A percentile compares a stretch with the other conserved stretches of the same genome.
These are phyloP conservation scores for Anthracocystis walkeri DNA, from an alignment of 1,284 basidiomycete genomes.

Conservation along the genomic window DNA sequence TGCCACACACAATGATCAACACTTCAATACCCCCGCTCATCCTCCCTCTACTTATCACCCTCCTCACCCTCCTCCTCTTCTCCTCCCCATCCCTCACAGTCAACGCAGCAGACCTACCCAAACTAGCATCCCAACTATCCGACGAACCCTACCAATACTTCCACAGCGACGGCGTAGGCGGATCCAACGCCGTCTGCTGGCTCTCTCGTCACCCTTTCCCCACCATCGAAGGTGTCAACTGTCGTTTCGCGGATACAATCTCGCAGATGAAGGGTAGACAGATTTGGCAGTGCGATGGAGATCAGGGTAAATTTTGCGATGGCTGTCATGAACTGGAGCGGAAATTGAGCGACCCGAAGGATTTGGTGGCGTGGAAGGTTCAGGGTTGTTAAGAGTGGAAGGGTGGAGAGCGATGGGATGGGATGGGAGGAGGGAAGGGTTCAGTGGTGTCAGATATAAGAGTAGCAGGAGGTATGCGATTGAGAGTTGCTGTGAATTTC, in stretches of 20 bases:
- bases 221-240: conserved; percentile 22
- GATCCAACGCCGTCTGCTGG: conserved; percentile 39
- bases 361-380: conserved; percentile 37
- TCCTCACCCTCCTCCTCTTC: neutral
- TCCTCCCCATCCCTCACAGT: neutral
- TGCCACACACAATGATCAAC: neutral
- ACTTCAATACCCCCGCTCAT: conserved; percentile 1
- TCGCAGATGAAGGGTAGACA: conserved; percentile 39
- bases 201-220: conserved; percentile 30
- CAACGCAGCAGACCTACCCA: conserved; percentile 1
- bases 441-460: too few species aligned
- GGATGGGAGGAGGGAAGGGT: too few species aligned
- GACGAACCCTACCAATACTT: conserved; percentile 44
- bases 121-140: conserved; percentile 5
- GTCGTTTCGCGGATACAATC: conserved; percentile 31
- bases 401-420: neutral
- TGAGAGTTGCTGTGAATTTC: too few species aligned
- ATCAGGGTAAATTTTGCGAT: conserved; percentile 33
- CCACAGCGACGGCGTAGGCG: conserved; percentile 28
- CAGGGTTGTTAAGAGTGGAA: conserved; percentile 30
- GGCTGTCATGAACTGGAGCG: conserved; percentile 33
- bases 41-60: neutral
- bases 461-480: too few species aligned
- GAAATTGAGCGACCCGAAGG: conserved; percentile 29
- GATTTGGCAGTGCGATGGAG: conserved; percentile 42